Percentiles rank a stretch among this genome's conserved stretches.
phyloP scores from a whole-genome alignment of 352 stramenopile genomes.

The Pythium apleroticum region DNA sequence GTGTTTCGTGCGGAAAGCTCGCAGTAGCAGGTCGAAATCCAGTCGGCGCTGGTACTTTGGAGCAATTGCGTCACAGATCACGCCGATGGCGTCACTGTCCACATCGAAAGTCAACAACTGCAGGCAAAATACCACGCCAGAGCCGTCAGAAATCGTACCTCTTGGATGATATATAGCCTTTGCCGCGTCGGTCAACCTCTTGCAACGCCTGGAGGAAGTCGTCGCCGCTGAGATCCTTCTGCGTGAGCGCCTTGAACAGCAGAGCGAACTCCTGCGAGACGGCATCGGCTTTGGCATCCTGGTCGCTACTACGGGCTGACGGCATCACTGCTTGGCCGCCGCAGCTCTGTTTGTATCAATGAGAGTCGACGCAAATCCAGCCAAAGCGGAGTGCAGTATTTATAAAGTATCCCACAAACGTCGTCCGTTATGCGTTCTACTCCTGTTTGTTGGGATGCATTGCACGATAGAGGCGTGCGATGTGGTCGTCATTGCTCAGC shows the following conservation, averaged over 20 bases:
- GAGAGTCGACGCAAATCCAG: not conserved
- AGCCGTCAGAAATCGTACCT: slow-evolving; percentile 6
- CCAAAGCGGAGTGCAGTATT: slow-evolving; percentile 14
- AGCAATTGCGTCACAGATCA: slow-evolving; percentile 15
- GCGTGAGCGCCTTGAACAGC: not conserved
- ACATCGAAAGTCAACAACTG: not conserved
- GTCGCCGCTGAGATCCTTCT: slow-evolving; percentile 14
- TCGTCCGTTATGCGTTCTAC: slow-evolving; percentile 10
- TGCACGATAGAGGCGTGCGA: slow-evolving; percentile 46
- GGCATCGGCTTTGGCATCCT: not conserved
- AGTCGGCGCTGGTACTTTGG: slow-evolving; percentile 21
- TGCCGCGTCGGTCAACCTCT: slow-evolving; percentile 11
- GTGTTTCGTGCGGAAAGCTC: slow-evolving; percentile 10
- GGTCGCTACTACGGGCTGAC: slow-evolving; percentile 6
- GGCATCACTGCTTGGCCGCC: slow-evolving; percentile 4
- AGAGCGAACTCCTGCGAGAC: slow-evolving; percentile 7
- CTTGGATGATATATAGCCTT: slow-evolving; percentile 18
- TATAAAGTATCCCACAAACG: not conserved
- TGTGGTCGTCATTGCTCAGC: slow-evolving; percentile 49
- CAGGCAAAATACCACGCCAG: not conserved
- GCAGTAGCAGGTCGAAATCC: slow-evolving; percentile 21
- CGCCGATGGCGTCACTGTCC: slow-evolving; percentile 14
- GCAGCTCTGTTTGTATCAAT: not conserved
- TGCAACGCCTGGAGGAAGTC: slow-evolving; percentile 22
- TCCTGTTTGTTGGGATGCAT: slow-evolving; percentile 61